Base-by-base conservation (phyloP, 352 stramenopile genomes). In the Phytophthora sp. region DNA sequence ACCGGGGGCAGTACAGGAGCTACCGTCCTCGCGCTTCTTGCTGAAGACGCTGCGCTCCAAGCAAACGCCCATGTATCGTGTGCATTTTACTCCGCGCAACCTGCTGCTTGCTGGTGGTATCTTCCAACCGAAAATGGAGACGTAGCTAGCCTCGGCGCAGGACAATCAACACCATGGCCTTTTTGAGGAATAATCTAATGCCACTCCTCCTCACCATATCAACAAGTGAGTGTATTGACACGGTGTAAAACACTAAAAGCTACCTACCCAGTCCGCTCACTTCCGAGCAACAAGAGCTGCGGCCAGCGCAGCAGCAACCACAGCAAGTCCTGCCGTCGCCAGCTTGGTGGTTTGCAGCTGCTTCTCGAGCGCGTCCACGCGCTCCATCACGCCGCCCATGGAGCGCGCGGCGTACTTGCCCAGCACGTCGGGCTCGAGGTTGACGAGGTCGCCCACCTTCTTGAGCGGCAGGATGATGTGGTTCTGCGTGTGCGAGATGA, bases 401-500 rank as follows among this genome's bases (percentile, higher is more conserved):
- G 84, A 93, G 35, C 82, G 84, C 51, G 84, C 77, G 8, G 94
- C 88, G 69, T 97, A 97, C 72, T 98, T 98, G 58, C 87, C 89
- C 48, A 98, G 76, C 42, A 98, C 88, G 61, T 98, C 92, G 23
- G 83, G 76, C 71, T 98, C 94, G 26, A 98, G 66, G 76, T 98
- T 98, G 17, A 98, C 91, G 26, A 56, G 57, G 66, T 93, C 84
- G 23, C 91, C 92, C 6, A 96, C 66, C 43, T 82, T 69, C 74
- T 99, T 99, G 23, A 86, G 74, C 18, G 97, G 96, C 38, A 99
- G 76, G 42, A 98, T 96, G 39, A 99, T 97, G 70, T 97, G 91
- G 77, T 98, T 97, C 67, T 98, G 97, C 27, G 97, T 99, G 78
- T 99, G 97, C 51, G 96, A 84, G 53, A 99, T 96, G 68, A 99